Conservation (phyloP, 176 grass and related monocot genomes). For the Phoenix dactylifera region DNA sequence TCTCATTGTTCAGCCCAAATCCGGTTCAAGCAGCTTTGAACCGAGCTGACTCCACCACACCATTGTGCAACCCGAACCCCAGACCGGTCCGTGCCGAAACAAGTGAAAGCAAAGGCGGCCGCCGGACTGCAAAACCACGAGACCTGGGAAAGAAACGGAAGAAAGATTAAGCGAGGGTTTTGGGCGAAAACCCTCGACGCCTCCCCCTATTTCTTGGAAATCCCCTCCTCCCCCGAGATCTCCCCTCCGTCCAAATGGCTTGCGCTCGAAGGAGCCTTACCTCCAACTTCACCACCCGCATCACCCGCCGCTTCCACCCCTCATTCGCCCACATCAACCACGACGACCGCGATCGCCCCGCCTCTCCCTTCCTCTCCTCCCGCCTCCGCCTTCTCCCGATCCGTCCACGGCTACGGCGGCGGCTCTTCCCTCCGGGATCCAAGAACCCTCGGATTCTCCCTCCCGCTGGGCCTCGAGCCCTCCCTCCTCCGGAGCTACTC, state of each 20-base stretch:
- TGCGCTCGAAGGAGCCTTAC: slow-evolving; percentile 9
- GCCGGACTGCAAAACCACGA: no score
- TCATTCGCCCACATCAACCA: slow-evolving; percentile 10
- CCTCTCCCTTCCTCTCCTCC: neutral
- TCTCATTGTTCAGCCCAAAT: no score
- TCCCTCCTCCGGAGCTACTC: slow-evolving; percentile 20
- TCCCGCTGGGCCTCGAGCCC: slow-evolving; percentile 12
- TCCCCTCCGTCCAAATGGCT: slow-evolving; percentile 3
- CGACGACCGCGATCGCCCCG: neutral
- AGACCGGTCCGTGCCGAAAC: no score
- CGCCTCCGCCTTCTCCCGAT: neutral
- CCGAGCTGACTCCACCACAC: no score
- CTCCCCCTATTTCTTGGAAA: neutral
- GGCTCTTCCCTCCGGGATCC: no score
- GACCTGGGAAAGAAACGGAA: no score
- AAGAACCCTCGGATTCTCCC: slow-evolving; percentile 5
- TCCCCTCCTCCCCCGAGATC: no score
- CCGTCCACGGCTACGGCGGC: neutral
- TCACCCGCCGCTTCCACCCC: slow-evolving; percentile 8
- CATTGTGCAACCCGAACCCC: no score
- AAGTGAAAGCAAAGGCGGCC: no score
- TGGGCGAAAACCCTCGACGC: neutral
- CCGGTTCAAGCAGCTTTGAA: no score
- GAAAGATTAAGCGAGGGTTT: neutral
- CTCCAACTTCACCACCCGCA: slow-evolving; percentile 1